Percentiles rank a stretch among this genome's conserved stretches.
Evolutionary conservation across 2,329 filamentous ascomycete genomes (phyloP).

Genomic region (Penicillium sp.): DNA sequence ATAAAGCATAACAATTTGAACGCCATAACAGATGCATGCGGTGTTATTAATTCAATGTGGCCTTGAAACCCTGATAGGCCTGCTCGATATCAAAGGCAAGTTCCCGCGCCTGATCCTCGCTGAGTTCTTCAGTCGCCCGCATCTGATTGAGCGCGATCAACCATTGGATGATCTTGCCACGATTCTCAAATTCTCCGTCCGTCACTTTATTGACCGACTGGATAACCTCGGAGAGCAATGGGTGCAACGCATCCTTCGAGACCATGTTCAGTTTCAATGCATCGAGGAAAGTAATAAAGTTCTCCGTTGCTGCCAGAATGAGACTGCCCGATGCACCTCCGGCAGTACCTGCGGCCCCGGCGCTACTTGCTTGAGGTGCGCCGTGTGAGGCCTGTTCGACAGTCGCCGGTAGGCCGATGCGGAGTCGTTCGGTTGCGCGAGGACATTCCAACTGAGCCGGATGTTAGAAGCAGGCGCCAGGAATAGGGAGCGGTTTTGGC

Average conservation of each 20-base stretch:
- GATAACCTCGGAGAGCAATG: slow-evolving; percentile 90
- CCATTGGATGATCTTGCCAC: slow-evolving; percentile 98
- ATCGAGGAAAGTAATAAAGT: slow-evolving; percentile 97
- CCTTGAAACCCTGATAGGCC: slow-evolving; percentile 92
- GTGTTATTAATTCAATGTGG: slow-evolving; percentile 61
- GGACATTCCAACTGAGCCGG: slow-evolving; percentile 79
- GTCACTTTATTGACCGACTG: slow-evolving; percentile 97
- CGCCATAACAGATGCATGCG: slow-evolving; percentile 13
- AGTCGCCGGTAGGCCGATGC: slow-evolving; percentile 89
- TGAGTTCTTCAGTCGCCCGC: slow-evolving; percentile 89
- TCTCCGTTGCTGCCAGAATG: slow-evolving; percentile 89
- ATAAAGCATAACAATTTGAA: slow-evolving; percentile 17
- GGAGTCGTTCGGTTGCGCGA: slow-evolving; percentile 86
- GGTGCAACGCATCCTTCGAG: slow-evolving; percentile 95
- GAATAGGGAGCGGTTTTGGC: neutral
- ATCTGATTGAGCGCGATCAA: slow-evolving; percentile 96
- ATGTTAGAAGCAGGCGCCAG: slow-evolving; percentile 2
- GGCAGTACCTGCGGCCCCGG: slow-evolving; percentile 28
- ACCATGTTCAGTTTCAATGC: slow-evolving; percentile 88
- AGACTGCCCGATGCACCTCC: slow-evolving; percentile 59
- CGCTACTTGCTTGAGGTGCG: slow-evolving; percentile 47
- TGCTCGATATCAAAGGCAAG: slow-evolving; percentile 91
- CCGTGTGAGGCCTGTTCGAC: slow-evolving; percentile 61
- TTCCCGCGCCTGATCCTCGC: slow-evolving; percentile 83
- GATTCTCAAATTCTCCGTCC: slow-evolving; percentile 89